Base-by-base conservation (phyloP, 805 yeast species). In the Kuraishia capsulata region DNA sequence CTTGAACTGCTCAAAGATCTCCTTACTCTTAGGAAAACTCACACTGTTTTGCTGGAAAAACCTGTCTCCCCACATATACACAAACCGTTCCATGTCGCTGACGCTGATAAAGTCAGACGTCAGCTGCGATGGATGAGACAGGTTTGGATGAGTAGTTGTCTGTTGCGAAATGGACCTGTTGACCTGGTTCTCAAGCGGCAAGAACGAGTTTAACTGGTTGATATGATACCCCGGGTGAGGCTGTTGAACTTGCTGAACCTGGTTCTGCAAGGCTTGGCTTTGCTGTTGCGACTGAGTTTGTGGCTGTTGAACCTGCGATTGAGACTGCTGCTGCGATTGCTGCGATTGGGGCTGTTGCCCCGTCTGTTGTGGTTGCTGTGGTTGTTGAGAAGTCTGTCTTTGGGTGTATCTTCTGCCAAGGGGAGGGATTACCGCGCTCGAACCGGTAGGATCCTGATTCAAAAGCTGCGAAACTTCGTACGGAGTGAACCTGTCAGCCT, bases 41-140 rank as follows among this genome's bases (percentile, higher is more conserved):
- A 30, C 39, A 26, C 45, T 44, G 40, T 50, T 49, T 21, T 54
- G 53, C 18, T 37, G 33, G 38, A 59, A 58, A 40, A 59, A 59
- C 20, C 51, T 42, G 30, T 56, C 61, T 5, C 58, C 52, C 42
- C 54, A 56, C 10, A 57, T 50, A 40, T 54, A 59, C 20, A 59
- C 45, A 25, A 59, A 51, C 38, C 47, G 52, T 38, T 59, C 64
- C 57, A 59, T 58, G 40, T 57, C 61, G 6, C 44, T 32, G 23
- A 38, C 35, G 14, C 17, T 13, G 13, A 28, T 28, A 8, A 13
- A 5, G 6, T 28, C 31, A 11, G 26, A 8, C n/a, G n/a, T n/a
- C n/a, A n/a, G n/a, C n/a, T n/a, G n/a, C n/a, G n/a, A n/a, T n/a
- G n/a, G n/a, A n/a, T n/a, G n/a, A 24, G 26, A 24, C 8, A 9